These are phyloP conservation scores for Beta lomatogona DNA, from an alignment of 179 eudicot species.

Conservation along the genomic window DNA sequence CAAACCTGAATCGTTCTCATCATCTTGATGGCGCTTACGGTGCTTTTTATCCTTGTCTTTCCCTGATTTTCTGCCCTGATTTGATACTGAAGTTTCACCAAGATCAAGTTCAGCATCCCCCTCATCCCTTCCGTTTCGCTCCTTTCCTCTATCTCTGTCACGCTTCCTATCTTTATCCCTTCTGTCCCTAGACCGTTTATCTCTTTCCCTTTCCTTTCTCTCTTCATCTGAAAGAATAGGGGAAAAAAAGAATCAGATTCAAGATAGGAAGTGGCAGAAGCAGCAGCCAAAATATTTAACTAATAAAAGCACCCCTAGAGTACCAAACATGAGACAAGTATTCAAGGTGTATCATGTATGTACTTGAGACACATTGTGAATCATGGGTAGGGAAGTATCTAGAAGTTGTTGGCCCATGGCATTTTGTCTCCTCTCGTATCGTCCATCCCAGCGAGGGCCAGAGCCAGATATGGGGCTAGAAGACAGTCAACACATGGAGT, in stretches of 20 bases:
- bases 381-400: too few species aligned
- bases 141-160: conserved; percentile 49
- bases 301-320: not conserved
- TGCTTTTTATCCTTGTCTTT: conserved; percentile 71
- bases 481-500: not conserved
- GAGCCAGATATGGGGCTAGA: not conserved
- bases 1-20: conserved; percentile 49
- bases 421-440: too few species aligned
- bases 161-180: conserved; percentile 62
- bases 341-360: too few species aligned
- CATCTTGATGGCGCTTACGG: conserved; percentile 53
- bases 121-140: conserved; percentile 50
- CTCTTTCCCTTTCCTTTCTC: conserved; percentile 66
- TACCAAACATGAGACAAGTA: too few species aligned
- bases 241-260: conserved; percentile 8
- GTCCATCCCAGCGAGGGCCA: too few species aligned
- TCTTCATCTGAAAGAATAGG: conserved; percentile 55
- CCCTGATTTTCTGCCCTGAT: conserved; percentile 52
- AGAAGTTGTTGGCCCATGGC: too few species aligned
- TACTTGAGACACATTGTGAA: too few species aligned
- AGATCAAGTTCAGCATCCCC: conserved; percentile 51
- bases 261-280: not conserved
- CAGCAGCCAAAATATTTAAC: not conserved
- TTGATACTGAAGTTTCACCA: conserved; percentile 37
- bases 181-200: conserved; percentile 55